These are phyloP conservation scores for Sextonia rubra DNA, from an alignment of 164 flowering plant genomes.

Conservation along the genomic window DNA sequence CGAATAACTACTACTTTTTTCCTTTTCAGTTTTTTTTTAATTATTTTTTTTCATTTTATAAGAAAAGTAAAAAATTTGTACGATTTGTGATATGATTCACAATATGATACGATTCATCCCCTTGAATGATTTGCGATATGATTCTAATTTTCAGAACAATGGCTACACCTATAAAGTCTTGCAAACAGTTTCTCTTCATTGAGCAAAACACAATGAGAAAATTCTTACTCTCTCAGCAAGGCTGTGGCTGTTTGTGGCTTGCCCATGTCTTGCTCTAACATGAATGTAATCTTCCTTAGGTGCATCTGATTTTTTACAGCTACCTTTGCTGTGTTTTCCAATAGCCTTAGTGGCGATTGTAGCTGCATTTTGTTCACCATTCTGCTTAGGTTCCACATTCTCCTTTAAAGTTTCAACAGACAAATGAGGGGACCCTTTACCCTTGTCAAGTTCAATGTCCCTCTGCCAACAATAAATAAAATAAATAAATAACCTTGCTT, in stretches of 20 bases:
- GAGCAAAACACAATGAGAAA: background rate
- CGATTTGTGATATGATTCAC: too few relatives aligned
- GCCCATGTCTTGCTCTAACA: conserved; percentile 92
- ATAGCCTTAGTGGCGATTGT: conserved; percentile 27
- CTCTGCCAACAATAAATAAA: conserved; percentile 8
- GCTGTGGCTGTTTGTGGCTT: conserved; percentile 97
- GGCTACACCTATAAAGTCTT: too few relatives aligned
- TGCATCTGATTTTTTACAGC: conserved; percentile 58
- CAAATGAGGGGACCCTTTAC: conserved; percentile 19
- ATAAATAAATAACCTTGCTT: background rate
- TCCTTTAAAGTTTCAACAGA: conserved; percentile 41
- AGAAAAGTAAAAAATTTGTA: too few relatives aligned
- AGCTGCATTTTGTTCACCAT: conserved; percentile 41
- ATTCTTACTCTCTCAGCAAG: conserved; percentile 91
- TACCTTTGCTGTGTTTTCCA: conserved; percentile 56
- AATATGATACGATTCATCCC: too few relatives aligned
- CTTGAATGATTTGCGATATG: too few relatives aligned
- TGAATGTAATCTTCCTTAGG: conserved; percentile 91
- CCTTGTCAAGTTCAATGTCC: conserved; percentile 44
- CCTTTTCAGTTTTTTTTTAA: too few relatives aligned
- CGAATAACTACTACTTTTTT: too few relatives aligned
- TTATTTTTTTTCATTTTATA: too few relatives aligned
- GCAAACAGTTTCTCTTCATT: too few relatives aligned
- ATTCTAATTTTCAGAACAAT: too few relatives aligned
- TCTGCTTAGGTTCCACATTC: conserved; percentile 38